phyloP scores from a whole-genome alignment of 192 early-diverging fungal species.

The Coemansia erecta region DNA sequence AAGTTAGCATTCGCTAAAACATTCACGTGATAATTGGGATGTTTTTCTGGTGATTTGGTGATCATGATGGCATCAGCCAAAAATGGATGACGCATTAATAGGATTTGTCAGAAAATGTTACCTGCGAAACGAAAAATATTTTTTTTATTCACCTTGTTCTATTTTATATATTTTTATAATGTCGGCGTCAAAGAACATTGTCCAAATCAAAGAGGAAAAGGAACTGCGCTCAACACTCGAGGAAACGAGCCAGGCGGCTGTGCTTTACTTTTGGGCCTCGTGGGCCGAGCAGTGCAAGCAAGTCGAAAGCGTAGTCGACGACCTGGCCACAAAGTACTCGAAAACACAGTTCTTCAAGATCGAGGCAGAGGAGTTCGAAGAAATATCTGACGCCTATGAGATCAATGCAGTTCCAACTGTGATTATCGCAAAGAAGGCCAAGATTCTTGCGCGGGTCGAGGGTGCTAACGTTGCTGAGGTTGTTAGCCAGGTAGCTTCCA shows the following conservation, averaged over 20 bases:
- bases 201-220: constrained; percentile 32
- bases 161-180: constrained; percentile 1
- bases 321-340: constrained; percentile 76
- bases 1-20: background rate
- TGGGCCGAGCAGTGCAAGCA: constrained; percentile 89
- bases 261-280: constrained; percentile 88
- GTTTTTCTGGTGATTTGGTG: too few species aligned
- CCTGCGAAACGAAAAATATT: background rate
- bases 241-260: constrained; percentile 34
- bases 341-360: constrained; percentile 77
- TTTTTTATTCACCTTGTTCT: background rate
- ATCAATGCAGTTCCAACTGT: constrained; percentile 91
- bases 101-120: too few species aligned
- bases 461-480: constrained; percentile 86
- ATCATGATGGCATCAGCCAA: too few species aligned
- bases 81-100: too few species aligned
- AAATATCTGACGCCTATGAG: constrained; percentile 84
- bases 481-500: constrained; percentile 59
- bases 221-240: constrained; percentile 36
- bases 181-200: constrained; percentile 20
- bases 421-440: constrained; percentile 70
- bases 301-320: constrained; percentile 89
- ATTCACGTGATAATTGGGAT: too few species aligned
- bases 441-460: constrained; percentile 74
- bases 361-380: constrained; percentile 89